phyloP scores from a whole-genome alignment of 495 filamentous ascomycete genomes.

The Opeltia flavorubescens region DNA sequence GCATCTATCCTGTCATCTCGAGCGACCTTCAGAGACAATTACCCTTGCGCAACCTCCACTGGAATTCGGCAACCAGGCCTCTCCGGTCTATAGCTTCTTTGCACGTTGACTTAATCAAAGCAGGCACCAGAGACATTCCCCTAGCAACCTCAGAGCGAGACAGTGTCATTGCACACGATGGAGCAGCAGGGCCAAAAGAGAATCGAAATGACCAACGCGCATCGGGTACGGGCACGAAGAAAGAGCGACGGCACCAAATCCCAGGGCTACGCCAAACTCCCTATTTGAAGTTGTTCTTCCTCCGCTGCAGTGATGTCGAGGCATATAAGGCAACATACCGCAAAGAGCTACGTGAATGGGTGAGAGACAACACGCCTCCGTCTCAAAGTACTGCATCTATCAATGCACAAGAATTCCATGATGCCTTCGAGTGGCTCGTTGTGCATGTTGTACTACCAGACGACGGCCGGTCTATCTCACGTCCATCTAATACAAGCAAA shows the following conservation, averaged over 20 bases:
- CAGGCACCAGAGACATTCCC: slow-evolving; percentile 22
- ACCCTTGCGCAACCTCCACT: slow-evolving; percentile 85
- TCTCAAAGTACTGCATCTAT: slow-evolving; percentile 27
- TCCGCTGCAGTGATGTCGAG: slow-evolving; percentile 89
- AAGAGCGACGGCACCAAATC: slow-evolving; percentile 82
- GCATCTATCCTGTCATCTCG: slow-evolving; percentile 68
- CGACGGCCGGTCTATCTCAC: slow-evolving; percentile 29
- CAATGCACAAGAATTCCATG: slow-evolving; percentile 62
- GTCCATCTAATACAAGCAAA: slow-evolving; percentile 32
- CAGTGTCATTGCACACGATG: slow-evolving; percentile 21
- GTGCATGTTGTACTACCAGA: slow-evolving; percentile 78
- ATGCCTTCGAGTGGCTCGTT: slow-evolving; percentile 95
- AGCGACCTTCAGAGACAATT: slow-evolving; percentile 61
- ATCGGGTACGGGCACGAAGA: slow-evolving; percentile 4
- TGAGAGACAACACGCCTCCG: slow-evolving; percentile 56
- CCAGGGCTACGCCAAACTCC: slow-evolving; percentile 86
- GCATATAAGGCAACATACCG: slow-evolving; percentile 70
- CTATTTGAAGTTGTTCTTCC: slow-evolving; percentile 79
- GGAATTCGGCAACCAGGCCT: slow-evolving; percentile 86
- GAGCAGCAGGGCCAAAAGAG: slow-evolving; percentile 22
- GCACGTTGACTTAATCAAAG: slow-evolving; percentile 64
- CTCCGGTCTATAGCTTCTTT: slow-evolving; percentile 84
- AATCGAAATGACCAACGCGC: background rate
- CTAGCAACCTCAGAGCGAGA: background rate
- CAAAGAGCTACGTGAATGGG: slow-evolving; percentile 76